Evolutionary conservation across 192 early-diverging fungal species (phyloP).

Genomic region (Dimargaris verticillata): DNA sequence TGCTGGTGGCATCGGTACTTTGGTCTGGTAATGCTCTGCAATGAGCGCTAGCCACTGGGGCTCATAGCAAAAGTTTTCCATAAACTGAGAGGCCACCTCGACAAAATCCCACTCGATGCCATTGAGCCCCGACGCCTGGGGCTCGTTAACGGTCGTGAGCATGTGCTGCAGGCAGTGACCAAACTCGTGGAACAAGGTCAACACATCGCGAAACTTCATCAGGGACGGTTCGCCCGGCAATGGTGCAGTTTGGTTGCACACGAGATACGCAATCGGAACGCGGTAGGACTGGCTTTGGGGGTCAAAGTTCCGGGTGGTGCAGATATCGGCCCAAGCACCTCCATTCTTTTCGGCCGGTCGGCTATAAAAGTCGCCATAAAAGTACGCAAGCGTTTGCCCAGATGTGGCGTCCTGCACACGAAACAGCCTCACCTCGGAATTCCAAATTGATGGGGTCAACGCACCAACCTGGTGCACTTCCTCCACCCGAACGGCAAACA

Average conservation of each 20-base stretch:
- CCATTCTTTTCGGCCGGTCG: constrained; percentile 35
- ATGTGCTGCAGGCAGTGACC: constrained; percentile 43
- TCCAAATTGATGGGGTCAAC: constrained; percentile 24
- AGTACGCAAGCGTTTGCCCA: constrained; percentile 29
- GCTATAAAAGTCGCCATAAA: constrained; percentile 41
- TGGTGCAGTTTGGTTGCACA: constrained; percentile 38
- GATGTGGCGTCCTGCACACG: constrained; percentile 27
- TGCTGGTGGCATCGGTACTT: constrained; percentile 32
- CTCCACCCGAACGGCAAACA: constrained; percentile 29
- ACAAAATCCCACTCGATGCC: constrained; percentile 48
- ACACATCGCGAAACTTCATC: constrained; percentile 42
- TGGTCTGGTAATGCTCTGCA: constrained; percentile 32
- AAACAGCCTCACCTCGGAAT: constrained; percentile 38
- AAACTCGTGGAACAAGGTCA: constrained; percentile 48
- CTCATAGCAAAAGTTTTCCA: constrained; percentile 45
- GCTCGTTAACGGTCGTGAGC: constrained; percentile 38
- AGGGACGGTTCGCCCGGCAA: constrained; percentile 22
- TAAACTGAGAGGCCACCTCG: constrained; percentile 42
- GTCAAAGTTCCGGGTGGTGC: constrained; percentile 28
- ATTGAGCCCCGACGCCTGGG: constrained; percentile 41
- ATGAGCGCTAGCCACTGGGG: constrained; percentile 30
- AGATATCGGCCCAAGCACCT: constrained; percentile 43
- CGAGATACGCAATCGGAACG: constrained; percentile 35
- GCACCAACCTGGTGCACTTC: constrained; percentile 17
- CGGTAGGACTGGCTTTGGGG: constrained; percentile 18